phyloP scores from a whole-genome alignment of 805 yeast species.

The Metschnikowia matae region DNA sequence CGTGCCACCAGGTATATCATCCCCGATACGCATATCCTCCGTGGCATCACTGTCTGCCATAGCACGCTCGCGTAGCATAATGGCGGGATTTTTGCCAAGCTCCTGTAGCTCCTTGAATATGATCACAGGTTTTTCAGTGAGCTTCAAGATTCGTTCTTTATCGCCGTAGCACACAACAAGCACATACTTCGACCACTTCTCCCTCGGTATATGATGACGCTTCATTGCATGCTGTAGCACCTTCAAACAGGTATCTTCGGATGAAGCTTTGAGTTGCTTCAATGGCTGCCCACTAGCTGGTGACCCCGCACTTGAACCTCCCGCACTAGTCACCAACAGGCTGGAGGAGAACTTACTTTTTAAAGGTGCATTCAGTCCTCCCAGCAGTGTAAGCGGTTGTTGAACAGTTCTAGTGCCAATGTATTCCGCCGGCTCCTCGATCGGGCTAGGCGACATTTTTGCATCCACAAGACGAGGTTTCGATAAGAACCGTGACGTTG shows the following conservation, averaged over 20 bases:
- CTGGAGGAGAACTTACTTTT: conserved; percentile 10
- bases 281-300: conserved; percentile 48
- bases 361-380: conserved; percentile 1
- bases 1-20: conserved; percentile 44
- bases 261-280: conserved; percentile 77
- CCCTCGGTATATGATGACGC: conserved; percentile 70
- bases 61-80: conserved; percentile 85
- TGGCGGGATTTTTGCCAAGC: conserved; percentile 82
- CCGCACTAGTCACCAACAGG: conserved; percentile 8
- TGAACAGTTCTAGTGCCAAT: conserved; percentile 1
- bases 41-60: conserved; percentile 17
- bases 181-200: conserved; percentile 86
- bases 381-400: conserved; percentile 1
- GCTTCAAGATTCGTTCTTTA: conserved; percentile 74
- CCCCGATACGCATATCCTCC: conserved; percentile 39
- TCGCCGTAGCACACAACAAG: conserved; percentile 88
- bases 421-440: conserved; percentile 7
- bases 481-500: conserved; percentile 9
- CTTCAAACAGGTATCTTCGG: conserved; percentile 88
- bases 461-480: conserved; percentile 17
- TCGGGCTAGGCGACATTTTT: conserved; percentile 6
- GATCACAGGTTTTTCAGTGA: conserved; percentile 84
- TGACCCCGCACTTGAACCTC: conserved; percentile 1
- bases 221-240: conserved; percentile 85
- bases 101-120: conserved; percentile 83